Evolutionary conservation across 345 rosid species (phyloP).

Genomic region (Brassica nigra): DNA sequence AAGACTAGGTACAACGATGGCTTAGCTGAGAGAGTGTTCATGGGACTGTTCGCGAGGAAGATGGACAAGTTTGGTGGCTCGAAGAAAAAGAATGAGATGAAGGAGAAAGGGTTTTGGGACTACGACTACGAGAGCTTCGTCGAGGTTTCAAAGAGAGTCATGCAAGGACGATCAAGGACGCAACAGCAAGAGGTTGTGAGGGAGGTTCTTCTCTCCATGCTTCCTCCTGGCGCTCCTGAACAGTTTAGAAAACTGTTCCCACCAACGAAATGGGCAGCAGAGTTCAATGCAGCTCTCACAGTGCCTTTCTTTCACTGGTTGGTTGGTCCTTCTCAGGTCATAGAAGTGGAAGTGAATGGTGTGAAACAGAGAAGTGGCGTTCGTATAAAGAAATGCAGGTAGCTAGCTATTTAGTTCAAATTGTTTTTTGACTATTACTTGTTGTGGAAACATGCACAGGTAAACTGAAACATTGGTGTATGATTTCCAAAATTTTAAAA

Average conservation of each 20-base stretch:
- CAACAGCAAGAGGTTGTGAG: slow-evolving; percentile 90
- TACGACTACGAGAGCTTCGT: slow-evolving; percentile 84
- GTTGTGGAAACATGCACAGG: no score
- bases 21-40: slow-evolving; percentile 74
- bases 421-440: background rate
- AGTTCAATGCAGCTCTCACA: slow-evolving; percentile 90
- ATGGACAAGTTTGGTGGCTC: slow-evolving; percentile 84
- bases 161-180: slow-evolving; percentile 67
- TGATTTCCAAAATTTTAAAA: no score
- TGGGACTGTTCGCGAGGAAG: slow-evolving; percentile 81
- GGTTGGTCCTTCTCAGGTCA: slow-evolving; percentile 94
- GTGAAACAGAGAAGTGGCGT: slow-evolving; percentile 95
- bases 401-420: background rate
- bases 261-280: slow-evolving; percentile 92
- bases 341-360: slow-evolving; percentile 83
- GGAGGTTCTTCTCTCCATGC: slow-evolving; percentile 90
- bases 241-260: slow-evolving; percentile 95
- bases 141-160: slow-evolving; percentile 81
- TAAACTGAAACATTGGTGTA: no score
- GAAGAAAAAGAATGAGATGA: slow-evolving; percentile 28
- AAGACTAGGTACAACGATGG: slow-evolving; percentile 83
- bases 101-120: slow-evolving; percentile 53
- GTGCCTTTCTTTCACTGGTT: slow-evolving; percentile 97
- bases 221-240: slow-evolving; percentile 91
- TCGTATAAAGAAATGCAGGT: slow-evolving; percentile 47